A percentile compares a stretch with the other conserved stretches of the same genome.
phyloP scores from a whole-genome alignment of 345 rosid species.

The Microcos paniculata region DNA sequence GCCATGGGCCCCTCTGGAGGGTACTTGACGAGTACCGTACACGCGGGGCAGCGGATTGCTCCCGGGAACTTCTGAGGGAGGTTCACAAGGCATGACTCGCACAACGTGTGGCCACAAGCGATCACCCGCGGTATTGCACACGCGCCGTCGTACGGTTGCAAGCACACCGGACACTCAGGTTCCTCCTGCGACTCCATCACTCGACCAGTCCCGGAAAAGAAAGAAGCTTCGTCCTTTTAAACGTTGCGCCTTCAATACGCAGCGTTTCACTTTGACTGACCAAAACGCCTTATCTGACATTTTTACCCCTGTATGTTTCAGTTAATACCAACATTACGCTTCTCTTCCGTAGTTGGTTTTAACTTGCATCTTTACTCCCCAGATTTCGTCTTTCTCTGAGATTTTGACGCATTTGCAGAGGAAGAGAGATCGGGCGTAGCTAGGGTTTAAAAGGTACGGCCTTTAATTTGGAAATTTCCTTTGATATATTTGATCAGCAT shows the following conservation, averaged over 20 bases:
- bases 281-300: background rate
- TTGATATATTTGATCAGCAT: background rate
- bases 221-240: background rate
- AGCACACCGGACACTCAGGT: slow-evolving; percentile 92
- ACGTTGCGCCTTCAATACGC: background rate
- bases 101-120: slow-evolving; percentile 74
- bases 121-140: slow-evolving; percentile 76
- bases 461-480: background rate
- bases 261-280: background rate
- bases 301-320: background rate
- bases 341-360: background rate
- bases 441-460: slow-evolving; percentile 8
- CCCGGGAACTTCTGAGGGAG: slow-evolving; percentile 60
- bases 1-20: slow-evolving; percentile 68
- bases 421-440: slow-evolving; percentile 1
- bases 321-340: background rate
- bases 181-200: slow-evolving; percentile 39
- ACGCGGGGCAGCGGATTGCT: slow-evolving; percentile 86
- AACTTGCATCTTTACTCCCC: background rate
- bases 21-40: slow-evolving; percentile 77
- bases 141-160: slow-evolving; percentile 60
- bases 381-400: background rate
- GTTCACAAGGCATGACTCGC: slow-evolving; percentile 67
- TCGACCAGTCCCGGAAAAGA: background rate
- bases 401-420: background rate